Evolutionary conservation across 2,329 filamentous ascomycete species (phyloP).

Genomic region (Dothistroma septosporum): DNA sequence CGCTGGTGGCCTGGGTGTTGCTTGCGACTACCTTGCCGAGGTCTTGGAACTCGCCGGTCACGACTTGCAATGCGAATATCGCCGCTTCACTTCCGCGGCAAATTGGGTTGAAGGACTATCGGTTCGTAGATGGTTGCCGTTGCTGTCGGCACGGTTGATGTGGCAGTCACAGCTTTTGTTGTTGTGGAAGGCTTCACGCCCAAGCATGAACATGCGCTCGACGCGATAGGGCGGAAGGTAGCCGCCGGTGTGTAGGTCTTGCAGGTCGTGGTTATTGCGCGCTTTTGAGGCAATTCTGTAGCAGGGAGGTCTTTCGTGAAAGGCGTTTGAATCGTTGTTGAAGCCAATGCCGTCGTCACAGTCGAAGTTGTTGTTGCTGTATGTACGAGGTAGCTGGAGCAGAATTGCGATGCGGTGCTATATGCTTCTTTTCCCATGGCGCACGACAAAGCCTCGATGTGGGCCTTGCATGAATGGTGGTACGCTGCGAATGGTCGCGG

Average conservation of each 20-base stretch:
- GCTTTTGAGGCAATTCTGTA: not conserved
- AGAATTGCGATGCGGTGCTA: not conserved
- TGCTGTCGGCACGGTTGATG: not conserved
- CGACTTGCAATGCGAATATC: too few species aligned
- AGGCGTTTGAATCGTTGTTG: not conserved
- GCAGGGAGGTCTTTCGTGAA: not conserved
- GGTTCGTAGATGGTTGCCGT: not conserved
- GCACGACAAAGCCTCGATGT: not conserved
- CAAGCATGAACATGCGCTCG: not conserved
- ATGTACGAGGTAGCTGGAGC: not conserved
- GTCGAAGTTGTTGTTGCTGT: not conserved
- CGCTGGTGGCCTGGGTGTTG: too few species aligned
- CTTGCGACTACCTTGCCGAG: too few species aligned
- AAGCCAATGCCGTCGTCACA: not conserved
- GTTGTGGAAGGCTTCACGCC: not conserved
- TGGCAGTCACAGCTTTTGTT: not conserved
- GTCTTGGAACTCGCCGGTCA: too few species aligned
- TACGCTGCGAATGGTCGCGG: not conserved
- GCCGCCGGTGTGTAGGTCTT: not conserved
- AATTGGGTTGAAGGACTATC: too few species aligned
- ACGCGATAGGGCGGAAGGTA: not conserved
- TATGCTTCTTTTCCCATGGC: not conserved
- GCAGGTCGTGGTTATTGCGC: not conserved
- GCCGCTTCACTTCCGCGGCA: too few species aligned
- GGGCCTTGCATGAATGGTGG: not conserved